These are phyloP conservation scores for Dryas drummondii DNA, from an alignment of 306 rosid species.

Conservation along the genomic window DNA sequence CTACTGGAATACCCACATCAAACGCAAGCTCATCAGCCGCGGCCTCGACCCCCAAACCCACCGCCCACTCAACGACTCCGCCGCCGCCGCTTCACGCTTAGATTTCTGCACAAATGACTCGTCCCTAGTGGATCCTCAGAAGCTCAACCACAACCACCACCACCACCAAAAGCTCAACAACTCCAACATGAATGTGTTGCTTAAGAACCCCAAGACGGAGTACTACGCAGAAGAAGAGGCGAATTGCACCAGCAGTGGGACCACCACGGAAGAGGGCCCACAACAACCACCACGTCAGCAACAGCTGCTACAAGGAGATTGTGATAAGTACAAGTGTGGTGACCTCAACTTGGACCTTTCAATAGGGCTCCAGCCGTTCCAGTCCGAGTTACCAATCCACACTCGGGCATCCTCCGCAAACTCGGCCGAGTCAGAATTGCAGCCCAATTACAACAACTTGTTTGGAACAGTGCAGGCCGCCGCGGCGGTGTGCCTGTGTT, in stretches of 20 bases:
- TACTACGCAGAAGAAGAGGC: slow-evolving; percentile 25
- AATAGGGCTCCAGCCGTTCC: slow-evolving; percentile 52
- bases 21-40: slow-evolving; percentile 57
- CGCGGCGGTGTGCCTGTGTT: slow-evolving; percentile 38
- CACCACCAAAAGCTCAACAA: background rate
- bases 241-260: slow-evolving; percentile 46
- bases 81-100: slow-evolving; percentile 8
- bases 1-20: slow-evolving; percentile 78
- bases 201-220: slow-evolving; percentile 17
- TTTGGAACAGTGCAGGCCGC: slow-evolving; percentile 13
- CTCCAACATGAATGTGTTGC: background rate
- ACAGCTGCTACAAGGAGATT: background rate
- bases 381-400: slow-evolving; percentile 17
- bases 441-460: background rate
- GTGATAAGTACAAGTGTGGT: background rate
- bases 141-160: background rate
- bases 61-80: slow-evolving; percentile 46
- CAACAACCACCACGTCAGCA: background rate
- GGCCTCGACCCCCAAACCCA: slow-evolving; percentile 72
- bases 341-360: slow-evolving; percentile 59
- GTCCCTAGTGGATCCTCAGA: too few species aligned
- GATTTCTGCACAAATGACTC: slow-evolving; percentile 17
- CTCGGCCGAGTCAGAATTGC: slow-evolving; percentile 50
- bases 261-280: slow-evolving; percentile 51
- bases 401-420: slow-evolving; percentile 29